phyloP scores from a whole-genome alignment of 2,329 filamentous ascomycete genomes.

The Penicillium frequentans region DNA sequence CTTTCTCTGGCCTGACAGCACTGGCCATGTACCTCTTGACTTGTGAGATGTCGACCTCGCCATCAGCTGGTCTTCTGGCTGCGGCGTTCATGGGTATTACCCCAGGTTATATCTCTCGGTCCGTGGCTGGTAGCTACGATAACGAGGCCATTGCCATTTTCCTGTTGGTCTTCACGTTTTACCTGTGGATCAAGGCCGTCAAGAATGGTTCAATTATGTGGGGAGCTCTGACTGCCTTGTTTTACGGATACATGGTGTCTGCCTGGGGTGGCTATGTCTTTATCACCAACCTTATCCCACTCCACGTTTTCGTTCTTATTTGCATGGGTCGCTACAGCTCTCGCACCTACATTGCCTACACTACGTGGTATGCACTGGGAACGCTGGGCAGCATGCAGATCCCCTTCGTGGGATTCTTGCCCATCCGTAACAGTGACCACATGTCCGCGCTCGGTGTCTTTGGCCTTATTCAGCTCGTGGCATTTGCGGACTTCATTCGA shows the following conservation, averaged over 20 bases:
- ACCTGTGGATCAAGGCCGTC: conserved; percentile 96
- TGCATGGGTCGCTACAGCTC: conserved; percentile 97
- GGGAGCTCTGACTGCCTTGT: conserved; percentile 90
- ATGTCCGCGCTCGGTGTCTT: conserved; percentile 89
- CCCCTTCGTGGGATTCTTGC: conserved; percentile 95
- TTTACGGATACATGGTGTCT: conserved; percentile 99
- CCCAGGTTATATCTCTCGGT: conserved; percentile 96
- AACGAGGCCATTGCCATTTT: conserved; percentile 99
- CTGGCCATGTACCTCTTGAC: conserved; percentile 93
- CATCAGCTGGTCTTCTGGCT: conserved; percentile 90
- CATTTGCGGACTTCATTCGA: conserved; percentile 86
- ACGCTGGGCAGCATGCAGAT: conserved; percentile 99
- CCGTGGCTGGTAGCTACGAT: conserved; percentile 96
- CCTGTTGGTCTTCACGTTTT: conserved; percentile 97
- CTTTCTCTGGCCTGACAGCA: conserved; percentile 89
- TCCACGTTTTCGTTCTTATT: conserved; percentile 91
- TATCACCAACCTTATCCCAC: conserved; percentile 93
- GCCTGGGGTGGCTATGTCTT: conserved; percentile 99
- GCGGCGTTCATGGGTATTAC: conserved; percentile 97
- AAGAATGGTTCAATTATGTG: conserved; percentile 96
- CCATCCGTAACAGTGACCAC: conserved; percentile 95
- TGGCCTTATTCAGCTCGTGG: conserved; percentile 89
- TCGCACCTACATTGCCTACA: conserved; percentile 92
- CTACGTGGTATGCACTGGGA: conserved; percentile 95
- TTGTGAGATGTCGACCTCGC: conserved; percentile 93